These are phyloP conservation scores for Cladosporium oxysporum DNA, from an alignment of 2,329 filamentous ascomycete genomes.

Conservation along the genomic window DNA sequence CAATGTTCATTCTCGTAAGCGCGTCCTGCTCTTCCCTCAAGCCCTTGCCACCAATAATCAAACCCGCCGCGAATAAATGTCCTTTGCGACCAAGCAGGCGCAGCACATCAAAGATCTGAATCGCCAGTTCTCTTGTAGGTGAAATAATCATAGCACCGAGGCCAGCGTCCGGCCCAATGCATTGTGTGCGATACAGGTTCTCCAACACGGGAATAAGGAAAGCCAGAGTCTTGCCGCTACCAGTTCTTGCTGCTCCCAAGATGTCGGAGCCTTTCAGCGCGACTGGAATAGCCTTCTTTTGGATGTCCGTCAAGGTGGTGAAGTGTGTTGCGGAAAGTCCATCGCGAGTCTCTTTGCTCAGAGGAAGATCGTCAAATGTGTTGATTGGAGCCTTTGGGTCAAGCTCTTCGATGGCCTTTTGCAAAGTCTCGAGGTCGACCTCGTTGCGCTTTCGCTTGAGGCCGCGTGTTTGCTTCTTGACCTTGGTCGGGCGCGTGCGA, in stretches of 20 bases:
- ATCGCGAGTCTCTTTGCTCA: slow-evolving; percentile 75
- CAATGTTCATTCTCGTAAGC: slow-evolving; percentile 88
- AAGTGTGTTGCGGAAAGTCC: slow-evolving; percentile 88
- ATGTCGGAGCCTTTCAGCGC: slow-evolving; percentile 86
- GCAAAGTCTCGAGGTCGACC: slow-evolving; percentile 44
- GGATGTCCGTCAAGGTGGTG: slow-evolving; percentile 86
- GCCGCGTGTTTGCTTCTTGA: slow-evolving; percentile 53
- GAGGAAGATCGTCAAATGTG: slow-evolving; percentile 79
- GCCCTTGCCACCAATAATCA: slow-evolving; percentile 92
- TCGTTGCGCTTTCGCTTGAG: slow-evolving; percentile 51
- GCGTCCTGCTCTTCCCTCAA: slow-evolving; percentile 84
- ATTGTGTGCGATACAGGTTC: slow-evolving; percentile 84
- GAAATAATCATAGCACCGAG: slow-evolving; percentile 90
- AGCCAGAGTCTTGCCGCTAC: slow-evolving; percentile 91
- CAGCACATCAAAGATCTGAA: slow-evolving; percentile 94
- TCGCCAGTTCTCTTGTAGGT: slow-evolving; percentile 90
- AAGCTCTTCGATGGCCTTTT: slow-evolving; percentile 46
- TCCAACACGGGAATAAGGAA: slow-evolving; percentile 92
- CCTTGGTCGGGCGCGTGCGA: slow-evolving; percentile 54
- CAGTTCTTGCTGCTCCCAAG: slow-evolving; percentile 91
- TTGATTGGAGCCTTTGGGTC: slow-evolving; percentile 63
- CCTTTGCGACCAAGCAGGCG: slow-evolving; percentile 80
- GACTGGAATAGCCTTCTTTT: slow-evolving; percentile 82
- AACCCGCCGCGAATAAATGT: slow-evolving; percentile 86
- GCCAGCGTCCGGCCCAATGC: slow-evolving; percentile 82